Percentiles rank a stretch among this genome's conserved stretches.
phyloP scores from a whole-genome alignment of 1,139 yeast genomes.

The Protomyces inouyei region DNA sequence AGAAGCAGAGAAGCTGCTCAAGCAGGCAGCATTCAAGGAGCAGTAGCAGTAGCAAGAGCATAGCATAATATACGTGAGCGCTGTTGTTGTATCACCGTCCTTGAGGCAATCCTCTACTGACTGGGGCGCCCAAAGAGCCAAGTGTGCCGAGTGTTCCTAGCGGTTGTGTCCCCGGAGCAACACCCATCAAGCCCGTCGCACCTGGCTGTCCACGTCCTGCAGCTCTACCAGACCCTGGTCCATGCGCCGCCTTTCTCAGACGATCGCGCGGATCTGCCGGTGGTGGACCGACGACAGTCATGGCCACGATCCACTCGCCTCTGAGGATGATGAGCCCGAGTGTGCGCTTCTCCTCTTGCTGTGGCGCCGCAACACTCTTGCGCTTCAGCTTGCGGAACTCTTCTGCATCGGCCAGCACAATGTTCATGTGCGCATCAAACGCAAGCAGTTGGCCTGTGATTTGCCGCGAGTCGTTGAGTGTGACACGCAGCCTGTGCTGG shows the following conservation, averaged over 20 bases:
- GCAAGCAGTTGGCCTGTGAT: slow-evolving; percentile 78
- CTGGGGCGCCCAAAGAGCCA: not conserved
- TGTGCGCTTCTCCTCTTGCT: slow-evolving; percentile 57
- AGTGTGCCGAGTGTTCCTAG: not conserved
- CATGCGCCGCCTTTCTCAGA: slow-evolving; percentile 43
- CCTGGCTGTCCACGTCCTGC: slow-evolving; percentile 38
- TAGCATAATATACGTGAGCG: no score
- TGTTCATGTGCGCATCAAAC: slow-evolving; percentile 71
- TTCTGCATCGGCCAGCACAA: slow-evolving; percentile 78
- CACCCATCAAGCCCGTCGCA: not conserved
- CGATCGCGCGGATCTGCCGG: slow-evolving; percentile 48
- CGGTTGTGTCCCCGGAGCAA: not conserved
- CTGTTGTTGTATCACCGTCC: not conserved
- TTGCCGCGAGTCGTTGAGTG: slow-evolving; percentile 68
- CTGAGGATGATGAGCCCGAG: slow-evolving; percentile 78
- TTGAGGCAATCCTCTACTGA: not conserved
- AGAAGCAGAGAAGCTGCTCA: not conserved
- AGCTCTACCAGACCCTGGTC: slow-evolving; percentile 48
- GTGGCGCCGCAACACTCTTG: slow-evolving; percentile 19
- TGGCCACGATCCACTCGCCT: slow-evolving; percentile 84
- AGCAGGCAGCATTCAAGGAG: not conserved
- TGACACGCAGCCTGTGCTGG: slow-evolving; percentile 66
- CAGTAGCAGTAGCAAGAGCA: not conserved
- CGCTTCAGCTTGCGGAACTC: slow-evolving; percentile 52
- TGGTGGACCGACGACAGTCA: slow-evolving; percentile 78